Base-by-base conservation (phyloP, 1,284 basidiomycete species). In the Stereum hirsutum region DNA sequence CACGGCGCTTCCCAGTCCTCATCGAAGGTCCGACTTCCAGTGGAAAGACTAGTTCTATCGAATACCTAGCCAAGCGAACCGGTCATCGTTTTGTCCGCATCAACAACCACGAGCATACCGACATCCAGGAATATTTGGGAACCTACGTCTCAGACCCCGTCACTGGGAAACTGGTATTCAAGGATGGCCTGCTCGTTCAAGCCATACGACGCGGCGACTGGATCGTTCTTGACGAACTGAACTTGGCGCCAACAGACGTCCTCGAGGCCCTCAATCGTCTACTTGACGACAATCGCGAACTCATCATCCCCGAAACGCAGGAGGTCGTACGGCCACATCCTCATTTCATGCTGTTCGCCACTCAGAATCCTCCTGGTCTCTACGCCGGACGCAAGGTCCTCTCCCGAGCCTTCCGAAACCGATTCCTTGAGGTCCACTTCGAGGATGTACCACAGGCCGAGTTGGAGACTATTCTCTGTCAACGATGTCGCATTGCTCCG, bases 71-170 rank as follows among this genome's bases (percentile, higher is more conserved):
- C 2, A 79, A 79, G 47, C 75, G 89, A 46, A 98, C 95, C 0
- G 95, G 96, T 0, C 96, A 99, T 66, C 78, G 79, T 24, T 99
- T 99, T 59, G 84, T 99, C 23, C 89, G 96, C 28, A 98, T 99
- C 75, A 99, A 99, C 68, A 99, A 99, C 57, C 96, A 99, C 66
- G 96, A 99, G 56, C 96, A 99, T 59, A 99, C 96, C 4, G 96
- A 99, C 61, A 94, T 95, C 40, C 96, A 99, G 58, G 96, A 99
- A 59, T 99, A 99, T 58, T 74, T 99, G 41, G 96, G 96, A 5
- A 94, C 93, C 0, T 99, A 99, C 57, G 81, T 95, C 12, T 94
- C 95, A 1, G 94, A 99, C 61, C 80, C 93, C 5, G 62, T 78
- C 20, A 91, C 91, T 0, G 96, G 96, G 19, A 95, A 93, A 60